Percentiles rank a stretch among this genome's conserved stretches.
These are phyloP conservation scores for Bacidia rubella DNA, from an alignment of 495 filamentous ascomycete genomes.

Conservation along the genomic window DNA sequence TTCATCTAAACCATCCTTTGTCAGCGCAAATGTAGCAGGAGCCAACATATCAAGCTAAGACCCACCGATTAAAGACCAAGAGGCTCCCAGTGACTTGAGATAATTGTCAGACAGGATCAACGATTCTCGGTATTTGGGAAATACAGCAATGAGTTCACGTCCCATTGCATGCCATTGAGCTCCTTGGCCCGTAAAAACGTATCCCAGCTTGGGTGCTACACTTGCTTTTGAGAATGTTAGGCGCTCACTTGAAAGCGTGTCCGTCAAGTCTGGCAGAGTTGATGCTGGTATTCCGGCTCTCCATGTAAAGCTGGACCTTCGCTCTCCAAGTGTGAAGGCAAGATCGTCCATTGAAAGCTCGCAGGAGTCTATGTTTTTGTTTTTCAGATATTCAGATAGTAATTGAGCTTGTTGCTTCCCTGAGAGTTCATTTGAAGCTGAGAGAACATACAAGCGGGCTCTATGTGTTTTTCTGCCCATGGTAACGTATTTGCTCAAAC, in stretches of 20 bases:
- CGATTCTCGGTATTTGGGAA: conserved; percentile 3
- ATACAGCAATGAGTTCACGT: conserved; percentile 15
- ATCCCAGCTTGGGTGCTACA: not conserved
- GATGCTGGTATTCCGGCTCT: conserved; percentile 14
- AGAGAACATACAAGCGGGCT: not conserved
- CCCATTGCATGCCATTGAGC: conserved; percentile 48
- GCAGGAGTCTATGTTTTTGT: not conserved
- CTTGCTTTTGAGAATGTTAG: not conserved
- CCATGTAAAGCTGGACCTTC: conserved; percentile 19
- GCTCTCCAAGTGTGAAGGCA: conserved; percentile 22
- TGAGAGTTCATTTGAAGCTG: not conserved
- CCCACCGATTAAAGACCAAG: conserved; percentile 3
- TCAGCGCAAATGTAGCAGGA: not conserved
- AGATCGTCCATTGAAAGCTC: conserved; percentile 10
- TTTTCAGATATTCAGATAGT: not conserved
- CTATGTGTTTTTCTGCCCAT: no score
- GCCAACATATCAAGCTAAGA: not conserved
- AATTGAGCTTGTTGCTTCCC: not conserved
- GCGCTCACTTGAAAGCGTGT: conserved; percentile 14
- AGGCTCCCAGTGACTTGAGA: not conserved
- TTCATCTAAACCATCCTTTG: conserved; percentile 1
- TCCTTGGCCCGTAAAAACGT: conserved; percentile 25
- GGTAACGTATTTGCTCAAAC: no score
- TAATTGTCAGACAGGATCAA: not conserved
- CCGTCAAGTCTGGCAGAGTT: not conserved